Conservation (phyloP, 148 eudicot species). For the Silene latifolia region DNA sequence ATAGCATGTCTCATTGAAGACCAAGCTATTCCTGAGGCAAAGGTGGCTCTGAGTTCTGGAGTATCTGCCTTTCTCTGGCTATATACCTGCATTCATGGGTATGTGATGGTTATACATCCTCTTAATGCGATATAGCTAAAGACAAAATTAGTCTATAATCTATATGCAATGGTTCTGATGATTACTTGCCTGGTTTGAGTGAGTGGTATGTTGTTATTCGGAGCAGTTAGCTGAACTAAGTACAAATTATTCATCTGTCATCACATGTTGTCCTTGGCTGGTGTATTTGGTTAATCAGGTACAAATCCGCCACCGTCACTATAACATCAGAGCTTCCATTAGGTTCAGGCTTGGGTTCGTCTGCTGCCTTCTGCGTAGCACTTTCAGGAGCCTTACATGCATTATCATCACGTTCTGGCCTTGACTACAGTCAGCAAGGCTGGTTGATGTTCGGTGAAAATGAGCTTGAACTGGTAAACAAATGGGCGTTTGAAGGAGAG, state of each 20-base stretch:
- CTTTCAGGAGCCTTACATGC: constrained; percentile 78
- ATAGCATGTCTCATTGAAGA: constrained; percentile 62
- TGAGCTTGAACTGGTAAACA: constrained; percentile 70
- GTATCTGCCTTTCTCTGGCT: constrained; percentile 86
- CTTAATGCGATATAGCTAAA: background rate
- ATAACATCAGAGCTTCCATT: constrained; percentile 84
- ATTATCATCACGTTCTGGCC: constrained; percentile 47
- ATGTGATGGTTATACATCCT: constrained; percentile 16
- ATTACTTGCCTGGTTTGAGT: background rate
- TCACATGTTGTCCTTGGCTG: constrained; percentile 19
- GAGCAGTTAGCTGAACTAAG: background rate
- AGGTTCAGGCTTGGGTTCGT: constrained; percentile 93
- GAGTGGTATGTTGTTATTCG: background rate
- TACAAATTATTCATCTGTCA: constrained; percentile 2
- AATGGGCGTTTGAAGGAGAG: constrained; percentile 98
- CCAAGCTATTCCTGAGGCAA: constrained; percentile 72
- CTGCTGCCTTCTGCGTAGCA: constrained; percentile 90
- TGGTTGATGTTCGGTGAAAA: constrained; percentile 61
- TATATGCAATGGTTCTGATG: background rate
- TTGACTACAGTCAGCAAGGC: constrained; percentile 51
- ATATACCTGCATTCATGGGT: constrained; percentile 77
- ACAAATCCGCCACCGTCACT: constrained; percentile 66
- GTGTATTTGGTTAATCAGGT: constrained; percentile 36
- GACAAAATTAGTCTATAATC: too few species aligned
- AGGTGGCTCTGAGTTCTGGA: constrained; percentile 65